phyloP scores from a whole-genome alignment of 345 rosid species.

The Angophora floribunda region DNA sequence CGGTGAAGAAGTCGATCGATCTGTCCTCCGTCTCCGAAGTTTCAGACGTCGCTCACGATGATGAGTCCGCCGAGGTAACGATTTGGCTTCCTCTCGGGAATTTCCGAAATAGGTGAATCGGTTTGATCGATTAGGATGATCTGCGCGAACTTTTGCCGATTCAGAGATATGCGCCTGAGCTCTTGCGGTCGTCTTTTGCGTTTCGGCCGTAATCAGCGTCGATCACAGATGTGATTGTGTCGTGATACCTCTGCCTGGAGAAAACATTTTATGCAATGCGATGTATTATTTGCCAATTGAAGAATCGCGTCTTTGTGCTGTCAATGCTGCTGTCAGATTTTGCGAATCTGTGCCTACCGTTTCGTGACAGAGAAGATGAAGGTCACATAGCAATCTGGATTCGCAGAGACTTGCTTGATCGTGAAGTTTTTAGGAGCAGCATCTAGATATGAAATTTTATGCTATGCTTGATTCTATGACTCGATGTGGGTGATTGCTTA shows the following conservation, averaged over 20 bases:
- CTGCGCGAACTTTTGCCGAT: background rate
- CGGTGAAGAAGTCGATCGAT: constrained; percentile 2
- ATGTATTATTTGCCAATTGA: background rate
- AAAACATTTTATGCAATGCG: background rate
- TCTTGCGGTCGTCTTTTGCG: background rate
- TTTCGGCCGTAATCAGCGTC: background rate
- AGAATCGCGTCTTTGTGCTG: background rate
- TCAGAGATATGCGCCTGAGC: background rate
- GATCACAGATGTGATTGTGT: background rate
- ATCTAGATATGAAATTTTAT: background rate
- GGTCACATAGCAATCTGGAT: background rate
- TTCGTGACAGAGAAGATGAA: background rate
- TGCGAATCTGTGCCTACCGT: background rate
- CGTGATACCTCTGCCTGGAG: background rate
- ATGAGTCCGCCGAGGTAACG: constrained; percentile 2
- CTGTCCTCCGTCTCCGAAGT: constrained; percentile 4
- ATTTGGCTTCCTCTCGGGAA: background rate
- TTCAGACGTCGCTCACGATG: background rate
- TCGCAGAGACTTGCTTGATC: background rate
- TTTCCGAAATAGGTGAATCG: background rate
- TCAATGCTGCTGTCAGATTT: background rate
- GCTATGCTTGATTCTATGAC: background rate
- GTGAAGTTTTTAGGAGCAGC: background rate
- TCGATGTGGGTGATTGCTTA: background rate
- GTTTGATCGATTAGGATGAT: background rate